These are phyloP conservation scores for Rhazya stricta DNA, from an alignment of 257 asterid species.

Conservation along the genomic window DNA sequence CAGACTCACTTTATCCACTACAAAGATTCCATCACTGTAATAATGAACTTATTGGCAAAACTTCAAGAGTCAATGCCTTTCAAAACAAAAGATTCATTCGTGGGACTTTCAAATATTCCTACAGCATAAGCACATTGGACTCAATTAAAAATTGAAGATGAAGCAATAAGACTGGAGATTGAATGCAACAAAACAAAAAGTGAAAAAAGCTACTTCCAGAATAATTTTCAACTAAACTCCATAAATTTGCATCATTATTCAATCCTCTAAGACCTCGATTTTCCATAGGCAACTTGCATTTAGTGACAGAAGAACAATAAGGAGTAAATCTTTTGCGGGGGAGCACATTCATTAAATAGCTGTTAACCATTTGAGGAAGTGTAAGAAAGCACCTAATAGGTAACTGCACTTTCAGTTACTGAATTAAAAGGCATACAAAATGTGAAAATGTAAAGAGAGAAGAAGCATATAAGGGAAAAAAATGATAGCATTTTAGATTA, in stretches of 20 bases:
- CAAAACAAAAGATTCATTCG: neutral
- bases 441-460: neutral
- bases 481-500: neutral
- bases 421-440: neutral
- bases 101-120: neutral
- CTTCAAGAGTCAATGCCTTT: neutral
- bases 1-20: neutral
- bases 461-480: neutral
- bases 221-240: neutral
- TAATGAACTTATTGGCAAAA: neutral
- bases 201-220: neutral
- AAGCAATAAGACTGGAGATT: neutral
- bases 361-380: neutral
- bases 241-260: neutral
- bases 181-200: too few relatives aligned
- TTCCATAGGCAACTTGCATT: neutral
- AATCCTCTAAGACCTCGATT: neutral
- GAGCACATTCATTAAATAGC: neutral
- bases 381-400: neutral
- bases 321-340: neutral
- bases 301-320: neutral
- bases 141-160: neutral
- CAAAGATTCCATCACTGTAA: neutral
- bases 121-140: neutral
- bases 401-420: slow-evolving; percentile 1